Percentiles rank a stretch among this genome's conserved stretches.
Conservation (phyloP, 208 protist genomes). For the Leishmania mexicana region DNA sequence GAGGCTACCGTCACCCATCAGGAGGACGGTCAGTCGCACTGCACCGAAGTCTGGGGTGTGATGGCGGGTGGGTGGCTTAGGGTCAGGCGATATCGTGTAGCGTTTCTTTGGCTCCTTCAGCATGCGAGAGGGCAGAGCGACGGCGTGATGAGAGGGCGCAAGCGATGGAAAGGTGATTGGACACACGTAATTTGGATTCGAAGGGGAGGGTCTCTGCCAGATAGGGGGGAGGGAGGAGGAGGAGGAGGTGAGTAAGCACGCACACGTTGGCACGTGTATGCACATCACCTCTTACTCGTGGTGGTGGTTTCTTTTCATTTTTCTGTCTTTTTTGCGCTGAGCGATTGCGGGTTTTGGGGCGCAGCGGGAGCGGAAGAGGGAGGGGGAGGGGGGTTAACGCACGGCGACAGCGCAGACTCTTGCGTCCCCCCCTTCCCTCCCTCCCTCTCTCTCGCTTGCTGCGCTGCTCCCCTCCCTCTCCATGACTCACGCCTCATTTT, state of each 20-base stretch:
- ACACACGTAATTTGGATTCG: background rate
- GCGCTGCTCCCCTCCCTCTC: background rate
- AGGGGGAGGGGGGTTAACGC: background rate
- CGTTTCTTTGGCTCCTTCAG: background rate
- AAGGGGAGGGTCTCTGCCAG: background rate
- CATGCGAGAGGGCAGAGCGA: background rate
- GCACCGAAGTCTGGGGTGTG: background rate
- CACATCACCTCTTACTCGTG: background rate
- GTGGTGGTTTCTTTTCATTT: background rate
- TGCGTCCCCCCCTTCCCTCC: background rate
- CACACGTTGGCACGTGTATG: background rate
- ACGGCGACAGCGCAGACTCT: background rate
- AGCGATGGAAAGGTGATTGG: background rate
- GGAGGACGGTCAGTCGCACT: background rate
- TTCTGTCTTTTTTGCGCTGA: conserved; percentile 8
- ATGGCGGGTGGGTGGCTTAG: background rate
- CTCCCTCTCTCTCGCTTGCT: background rate
- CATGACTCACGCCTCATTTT: background rate
- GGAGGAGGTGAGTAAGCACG: conserved; percentile 8
- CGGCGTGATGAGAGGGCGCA: background rate
- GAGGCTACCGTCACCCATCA: background rate
- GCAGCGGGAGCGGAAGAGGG: background rate
- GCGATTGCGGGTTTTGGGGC: background rate
- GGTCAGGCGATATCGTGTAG: background rate
- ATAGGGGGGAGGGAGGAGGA: conserved; percentile 28